Conservation (phyloP, 2,329 filamentous ascomycete species). For the Botryotinia calthae region DNA sequence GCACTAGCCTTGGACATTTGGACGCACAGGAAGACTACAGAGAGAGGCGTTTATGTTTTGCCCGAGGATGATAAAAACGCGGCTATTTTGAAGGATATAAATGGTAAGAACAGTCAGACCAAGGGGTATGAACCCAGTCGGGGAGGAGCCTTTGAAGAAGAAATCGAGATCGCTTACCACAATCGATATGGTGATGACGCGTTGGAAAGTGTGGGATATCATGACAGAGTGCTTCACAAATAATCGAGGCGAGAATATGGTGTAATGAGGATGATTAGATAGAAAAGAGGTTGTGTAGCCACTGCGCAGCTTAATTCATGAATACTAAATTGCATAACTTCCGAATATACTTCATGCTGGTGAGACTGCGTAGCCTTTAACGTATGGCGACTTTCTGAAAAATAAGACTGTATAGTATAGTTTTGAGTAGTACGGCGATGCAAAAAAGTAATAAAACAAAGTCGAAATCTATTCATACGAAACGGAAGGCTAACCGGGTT, state of each 20-base stretch:
- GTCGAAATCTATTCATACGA: background rate
- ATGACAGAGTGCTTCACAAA: background rate
- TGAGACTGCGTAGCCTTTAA: background rate
- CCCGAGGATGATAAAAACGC: slow-evolving; percentile 35
- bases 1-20: slow-evolving; percentile 33
- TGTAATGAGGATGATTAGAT: background rate
- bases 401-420: background rate
- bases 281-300: background rate
- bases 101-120: slow-evolving; percentile 20
- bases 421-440: background rate
- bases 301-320: background rate
- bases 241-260: background rate
- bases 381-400: background rate
- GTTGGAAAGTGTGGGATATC: slow-evolving; percentile 4
- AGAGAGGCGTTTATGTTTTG: slow-evolving; percentile 29
- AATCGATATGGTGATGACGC: slow-evolving; percentile 30
- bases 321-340: background rate
- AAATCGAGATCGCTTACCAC: slow-evolving; percentile 34
- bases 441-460: background rate
- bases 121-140: slow-evolving; percentile 27
- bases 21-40: slow-evolving; percentile 28
- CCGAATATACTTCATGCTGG: background rate
- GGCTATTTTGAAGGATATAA: slow-evolving; percentile 25
- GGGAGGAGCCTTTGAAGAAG: slow-evolving; percentile 14
- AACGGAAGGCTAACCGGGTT: background rate